Evolutionary conservation across 257 asterid genomes (phyloP).

Genomic region (Linaria vulgaris): DNA sequence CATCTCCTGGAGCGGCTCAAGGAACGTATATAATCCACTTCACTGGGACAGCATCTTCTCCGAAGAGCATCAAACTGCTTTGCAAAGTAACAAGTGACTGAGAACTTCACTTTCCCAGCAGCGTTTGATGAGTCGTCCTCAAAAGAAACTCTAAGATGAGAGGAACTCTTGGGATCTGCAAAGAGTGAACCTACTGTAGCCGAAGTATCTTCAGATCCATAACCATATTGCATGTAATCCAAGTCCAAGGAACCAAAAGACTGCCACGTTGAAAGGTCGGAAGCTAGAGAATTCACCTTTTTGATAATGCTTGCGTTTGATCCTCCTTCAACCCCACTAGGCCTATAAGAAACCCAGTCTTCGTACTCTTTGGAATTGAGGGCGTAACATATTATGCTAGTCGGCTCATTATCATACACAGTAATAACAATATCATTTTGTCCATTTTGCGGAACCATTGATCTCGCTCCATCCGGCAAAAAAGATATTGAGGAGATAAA

Average conservation of each 20-base stretch:
- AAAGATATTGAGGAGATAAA: slow-evolving; percentile 56
- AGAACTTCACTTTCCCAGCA: slow-evolving; percentile 65
- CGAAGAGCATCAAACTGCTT: slow-evolving; percentile 77
- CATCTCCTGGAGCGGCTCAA: slow-evolving; percentile 84
- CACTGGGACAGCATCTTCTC: slow-evolving; percentile 74
- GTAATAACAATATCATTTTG: slow-evolving; percentile 49
- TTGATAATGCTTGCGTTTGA: slow-evolving; percentile 36
- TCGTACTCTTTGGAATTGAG: slow-evolving; percentile 67
- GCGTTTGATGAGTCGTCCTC: slow-evolving; percentile 55
- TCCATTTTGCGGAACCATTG: slow-evolving; percentile 56
- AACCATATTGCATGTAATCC: slow-evolving; percentile 56
- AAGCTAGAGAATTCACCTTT: slow-evolving; percentile 40
- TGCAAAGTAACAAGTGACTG: slow-evolving; percentile 83
- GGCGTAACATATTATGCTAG: slow-evolving; percentile 80
- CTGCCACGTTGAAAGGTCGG: slow-evolving; percentile 65
- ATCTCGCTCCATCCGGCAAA: slow-evolving; percentile 74
- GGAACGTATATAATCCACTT: slow-evolving; percentile 69
- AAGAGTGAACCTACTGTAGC: slow-evolving; percentile 36
- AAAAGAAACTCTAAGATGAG: slow-evolving; percentile 73
- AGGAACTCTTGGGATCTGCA: slow-evolving; percentile 54
- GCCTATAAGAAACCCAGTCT: slow-evolving; percentile 49
- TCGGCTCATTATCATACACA: slow-evolving; percentile 83
- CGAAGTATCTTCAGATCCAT: slow-evolving; percentile 49
- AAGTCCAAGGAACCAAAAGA: slow-evolving; percentile 64
- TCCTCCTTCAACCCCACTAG: slow-evolving; percentile 38